Base-by-base conservation (phyloP, 331 rosid genomes). In the Pyrus hybrid region DNA sequence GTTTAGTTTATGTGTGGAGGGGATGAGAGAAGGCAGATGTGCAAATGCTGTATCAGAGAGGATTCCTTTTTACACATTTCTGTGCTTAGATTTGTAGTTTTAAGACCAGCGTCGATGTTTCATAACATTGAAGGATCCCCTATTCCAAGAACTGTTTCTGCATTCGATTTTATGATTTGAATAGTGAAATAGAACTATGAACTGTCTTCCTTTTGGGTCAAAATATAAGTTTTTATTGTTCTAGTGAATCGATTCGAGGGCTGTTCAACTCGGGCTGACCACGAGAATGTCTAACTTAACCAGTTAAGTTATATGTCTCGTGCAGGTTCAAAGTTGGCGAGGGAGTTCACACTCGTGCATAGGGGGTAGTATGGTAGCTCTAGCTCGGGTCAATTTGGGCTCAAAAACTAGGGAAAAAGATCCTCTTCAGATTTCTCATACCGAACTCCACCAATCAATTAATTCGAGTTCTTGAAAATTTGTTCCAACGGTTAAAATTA, bases 61-160 rank as follows among this genome's bases (percentile, higher is more conserved):
- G 76, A 63, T 69, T 82, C 75, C 72, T 70, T 80, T 71, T 56
- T 65, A 45, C 76, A 25, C 33, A 53, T 23, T 63, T 68, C 4
- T 54, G 65, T 54, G 20, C 79, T 49, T 37, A 73, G 84, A 73
- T 76, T 80, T 72, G 83, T 78, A 75, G 80, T 73, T 75, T 63
- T 68, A 76, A 72, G 56, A 47, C 64, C 35, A 18, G 69, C 30
- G 58, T 69, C 73, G 60, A 74, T 63, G 49, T 70, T 43, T 57
- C 57, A 3, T 53, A 43, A 62, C 57, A 62, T 66, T 70, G 29
- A 57, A 70, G 68, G 72, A 74, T 78, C 23, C 57, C 47, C 43
- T 22, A 29, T 20, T 18, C 30, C 58, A 33, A 23, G 45, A 41
- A 61, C 4, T 25, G 68, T 58, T 45, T 25, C 21, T 71, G 70